Conservation (phyloP, 2,329 filamentous ascomycete species). For the Exserohilum turcica region DNA sequence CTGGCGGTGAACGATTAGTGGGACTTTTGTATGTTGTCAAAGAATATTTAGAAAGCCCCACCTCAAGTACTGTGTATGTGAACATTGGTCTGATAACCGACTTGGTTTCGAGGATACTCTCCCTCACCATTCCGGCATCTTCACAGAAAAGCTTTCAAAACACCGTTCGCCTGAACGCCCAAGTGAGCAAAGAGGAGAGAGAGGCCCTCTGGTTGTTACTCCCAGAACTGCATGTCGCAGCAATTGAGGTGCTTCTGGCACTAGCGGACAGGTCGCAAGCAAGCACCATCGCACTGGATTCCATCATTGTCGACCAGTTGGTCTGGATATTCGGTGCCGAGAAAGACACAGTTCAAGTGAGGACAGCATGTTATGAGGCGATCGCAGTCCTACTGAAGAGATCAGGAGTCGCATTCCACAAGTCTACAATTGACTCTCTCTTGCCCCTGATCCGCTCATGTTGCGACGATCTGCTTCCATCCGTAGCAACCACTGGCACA, state of each 20-base stretch:
- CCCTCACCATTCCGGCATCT: constrained; percentile 61
- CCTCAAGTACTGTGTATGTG: constrained; percentile 68
- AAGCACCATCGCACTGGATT: constrained; percentile 63
- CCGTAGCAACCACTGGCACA: constrained; percentile 42
- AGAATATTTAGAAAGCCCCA: constrained; percentile 66
- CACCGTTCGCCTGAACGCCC: constrained; percentile 67
- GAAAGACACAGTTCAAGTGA: constrained; percentile 57
- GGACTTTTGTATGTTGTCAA: constrained; percentile 69
- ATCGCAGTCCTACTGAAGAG: constrained; percentile 63
- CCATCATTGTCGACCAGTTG: constrained; percentile 72
- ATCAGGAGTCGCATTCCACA: constrained; percentile 69
- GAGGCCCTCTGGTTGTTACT: constrained; percentile 77
- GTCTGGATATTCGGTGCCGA: constrained; percentile 70
- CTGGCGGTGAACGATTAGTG: constrained; percentile 71
- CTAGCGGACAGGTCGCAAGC: constrained; percentile 64
- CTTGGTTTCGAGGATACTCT: constrained; percentile 70
- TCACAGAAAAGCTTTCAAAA: constrained; percentile 48
- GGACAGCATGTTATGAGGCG: constrained; percentile 65
- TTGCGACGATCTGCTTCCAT: constrained; percentile 73
- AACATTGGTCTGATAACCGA: constrained; percentile 72
- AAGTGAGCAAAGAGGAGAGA: constrained; percentile 78
- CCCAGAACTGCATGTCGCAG: constrained; percentile 73
- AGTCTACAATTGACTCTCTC: constrained; percentile 67
- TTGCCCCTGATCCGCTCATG: constrained; percentile 67
- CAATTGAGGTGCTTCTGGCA: constrained; percentile 65